phyloP scores from a whole-genome alignment of 495 filamentous ascomycete species.

The Annulohypoxylon stygium region DNA sequence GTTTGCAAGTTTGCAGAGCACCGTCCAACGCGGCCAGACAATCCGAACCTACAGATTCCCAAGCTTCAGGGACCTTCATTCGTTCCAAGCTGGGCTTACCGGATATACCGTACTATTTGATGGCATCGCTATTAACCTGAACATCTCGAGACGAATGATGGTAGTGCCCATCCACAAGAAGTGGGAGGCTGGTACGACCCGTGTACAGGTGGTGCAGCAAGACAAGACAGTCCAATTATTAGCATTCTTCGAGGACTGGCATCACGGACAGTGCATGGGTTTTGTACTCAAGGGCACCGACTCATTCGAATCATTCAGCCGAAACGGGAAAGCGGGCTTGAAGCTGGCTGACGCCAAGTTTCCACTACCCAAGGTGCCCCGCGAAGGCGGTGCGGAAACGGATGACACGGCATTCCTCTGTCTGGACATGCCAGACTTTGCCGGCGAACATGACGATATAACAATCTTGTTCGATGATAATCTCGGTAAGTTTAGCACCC shows the following conservation, averaged over 20 bases:
- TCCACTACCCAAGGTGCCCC: constrained; percentile 75
- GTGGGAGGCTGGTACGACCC: constrained; percentile 80
- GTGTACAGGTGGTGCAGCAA: constrained; percentile 82
- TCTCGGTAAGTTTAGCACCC: constrained; percentile 69
- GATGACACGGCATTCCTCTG: constrained; percentile 77
- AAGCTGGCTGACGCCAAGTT: constrained; percentile 92
- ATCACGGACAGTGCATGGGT: constrained; percentile 86
- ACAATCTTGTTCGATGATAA: constrained; percentile 83
- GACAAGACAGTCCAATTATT: constrained; percentile 79
- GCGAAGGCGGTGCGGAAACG: constrained; percentile 57
- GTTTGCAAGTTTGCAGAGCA: constrained; percentile 66
- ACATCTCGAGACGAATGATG: constrained; percentile 86
- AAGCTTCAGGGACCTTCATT: constrained; percentile 72
- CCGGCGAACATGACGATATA: constrained; percentile 91
- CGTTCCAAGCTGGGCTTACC: constrained; percentile 81
- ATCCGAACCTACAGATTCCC: constrained; percentile 68
- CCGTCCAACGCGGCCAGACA: constrained; percentile 54
- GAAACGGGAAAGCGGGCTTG: constrained; percentile 74
- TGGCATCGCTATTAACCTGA: constrained; percentile 76
- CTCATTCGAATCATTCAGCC: constrained; percentile 76
- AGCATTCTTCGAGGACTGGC: constrained; percentile 86
- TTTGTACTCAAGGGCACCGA: constrained; percentile 86
- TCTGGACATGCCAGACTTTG: constrained; percentile 87
- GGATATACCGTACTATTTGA: constrained; percentile 83
- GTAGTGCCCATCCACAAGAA: constrained; percentile 93